Evolutionary conservation across 768 basidiomycete species (phyloP).

Genomic region (Xanthoconium stramineum): DNA sequence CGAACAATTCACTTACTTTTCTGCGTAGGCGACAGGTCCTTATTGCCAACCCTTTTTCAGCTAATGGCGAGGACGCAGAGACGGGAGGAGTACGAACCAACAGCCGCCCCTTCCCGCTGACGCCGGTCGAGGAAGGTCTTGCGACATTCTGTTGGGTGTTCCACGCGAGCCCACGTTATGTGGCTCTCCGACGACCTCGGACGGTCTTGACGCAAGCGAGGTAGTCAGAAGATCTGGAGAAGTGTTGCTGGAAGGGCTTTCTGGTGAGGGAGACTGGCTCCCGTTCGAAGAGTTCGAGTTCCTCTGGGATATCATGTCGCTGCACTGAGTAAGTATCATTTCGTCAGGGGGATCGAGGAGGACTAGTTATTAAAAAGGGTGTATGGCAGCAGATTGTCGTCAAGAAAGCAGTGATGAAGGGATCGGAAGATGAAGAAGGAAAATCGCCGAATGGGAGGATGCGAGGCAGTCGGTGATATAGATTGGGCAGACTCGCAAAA

Average conservation of each 20-base stretch:
- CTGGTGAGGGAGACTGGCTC: conserved; percentile 48
- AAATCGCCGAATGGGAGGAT: conserved; percentile 26
- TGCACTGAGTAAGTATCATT: conserved; percentile 14
- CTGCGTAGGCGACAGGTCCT: conserved; percentile 84
- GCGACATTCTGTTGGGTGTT: conserved; percentile 46
- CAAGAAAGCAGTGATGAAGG: conserved; percentile 22
- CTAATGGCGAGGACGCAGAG: not conserved
- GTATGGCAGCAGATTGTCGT: conserved; percentile 18
- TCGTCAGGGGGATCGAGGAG: conserved; percentile 23
- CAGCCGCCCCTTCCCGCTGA: conserved; percentile 72
- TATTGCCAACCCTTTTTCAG: conserved; percentile 7
- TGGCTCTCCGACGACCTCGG: conserved; percentile 33
- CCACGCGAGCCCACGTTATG: conserved; percentile 24
- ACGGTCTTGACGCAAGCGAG: conserved; percentile 34
- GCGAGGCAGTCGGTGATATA: conserved; percentile 29
- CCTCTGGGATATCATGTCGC: conserved; percentile 54
- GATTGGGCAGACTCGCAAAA: conserved; percentile 24
- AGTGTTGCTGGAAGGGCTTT: conserved; percentile 40
- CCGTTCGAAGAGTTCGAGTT: conserved; percentile 47
- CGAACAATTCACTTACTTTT: conserved; percentile 49
- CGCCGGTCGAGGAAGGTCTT: conserved; percentile 50
- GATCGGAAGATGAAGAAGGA: conserved; percentile 26
- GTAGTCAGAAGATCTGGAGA: conserved; percentile 43
- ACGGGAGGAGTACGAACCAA: conserved; percentile 51
- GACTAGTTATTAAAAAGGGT: conserved; percentile 26